These are phyloP conservation scores for Cairneyella variabilis DNA, from an alignment of 495 filamentous ascomycete species.

Conservation along the genomic window DNA sequence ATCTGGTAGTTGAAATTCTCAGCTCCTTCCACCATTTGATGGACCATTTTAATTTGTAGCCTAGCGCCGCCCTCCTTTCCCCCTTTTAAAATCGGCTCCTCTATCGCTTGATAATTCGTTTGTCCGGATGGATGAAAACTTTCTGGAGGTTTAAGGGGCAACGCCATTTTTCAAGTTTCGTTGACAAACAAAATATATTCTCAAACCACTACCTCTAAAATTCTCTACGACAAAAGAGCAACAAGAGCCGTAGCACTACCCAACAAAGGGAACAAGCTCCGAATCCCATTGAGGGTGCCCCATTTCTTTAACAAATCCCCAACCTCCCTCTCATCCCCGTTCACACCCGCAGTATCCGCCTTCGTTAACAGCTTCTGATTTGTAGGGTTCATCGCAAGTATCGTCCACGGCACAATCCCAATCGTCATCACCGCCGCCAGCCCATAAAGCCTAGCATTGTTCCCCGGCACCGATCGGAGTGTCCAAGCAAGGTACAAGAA, in stretches of 20 bases:
- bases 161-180: no score
- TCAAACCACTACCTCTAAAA: no score
- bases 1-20: slow-evolving; percentile 2
- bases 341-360: not conserved
- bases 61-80: not conserved
- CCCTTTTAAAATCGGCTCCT: slow-evolving; percentile 2
- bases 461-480: not conserved
- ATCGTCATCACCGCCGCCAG: not conserved
- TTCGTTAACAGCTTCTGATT: slow-evolving; percentile 3
- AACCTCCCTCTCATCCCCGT: not conserved
- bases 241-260: not conserved
- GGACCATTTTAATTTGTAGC: not conserved
- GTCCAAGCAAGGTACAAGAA: slow-evolving; percentile 4
- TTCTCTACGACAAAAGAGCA: not conserved
- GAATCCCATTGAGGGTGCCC: not conserved
- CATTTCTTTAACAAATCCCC: not conserved
- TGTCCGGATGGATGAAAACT: not conserved
- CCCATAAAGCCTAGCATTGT: not conserved
- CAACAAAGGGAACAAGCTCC: not conserved
- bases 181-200: no score
- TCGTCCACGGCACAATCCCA: not conserved
- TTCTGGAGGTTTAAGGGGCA: slow-evolving; percentile 4
- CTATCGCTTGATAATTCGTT: slow-evolving; percentile 3
- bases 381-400: not conserved
- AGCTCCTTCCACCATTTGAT: not conserved